phyloP scores from a whole-genome alignment of 2,329 filamentous ascomycete species.

The Rutstroemia sydowiana region DNA sequence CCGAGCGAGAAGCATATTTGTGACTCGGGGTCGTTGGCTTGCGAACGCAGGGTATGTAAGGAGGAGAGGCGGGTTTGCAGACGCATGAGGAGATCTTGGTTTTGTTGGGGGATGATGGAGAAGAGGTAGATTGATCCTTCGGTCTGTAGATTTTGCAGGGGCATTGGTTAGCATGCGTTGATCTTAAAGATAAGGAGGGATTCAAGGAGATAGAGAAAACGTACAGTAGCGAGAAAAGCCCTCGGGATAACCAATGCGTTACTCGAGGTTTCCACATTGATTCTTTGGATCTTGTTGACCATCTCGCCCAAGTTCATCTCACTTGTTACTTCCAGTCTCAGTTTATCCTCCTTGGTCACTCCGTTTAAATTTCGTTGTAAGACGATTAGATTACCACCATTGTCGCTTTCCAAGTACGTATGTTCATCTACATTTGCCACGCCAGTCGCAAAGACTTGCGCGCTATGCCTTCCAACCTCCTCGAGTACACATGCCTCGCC shows the following conservation, averaged over 20 bases:
- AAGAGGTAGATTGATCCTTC: conserved; percentile 91
- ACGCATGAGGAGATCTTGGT: conserved; percentile 73
- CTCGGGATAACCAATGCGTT: conserved; percentile 67
- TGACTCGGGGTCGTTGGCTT: not conserved
- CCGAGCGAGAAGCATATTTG: conserved; percentile 60
- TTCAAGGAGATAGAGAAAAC: conserved; percentile 27
- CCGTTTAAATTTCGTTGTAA: conserved; percentile 67
- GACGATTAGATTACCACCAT: conserved; percentile 79
- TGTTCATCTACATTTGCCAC: conserved; percentile 65
- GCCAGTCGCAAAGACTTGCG: conserved; percentile 75
- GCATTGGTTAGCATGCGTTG: conserved; percentile 19
- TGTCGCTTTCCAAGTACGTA: conserved; percentile 76
- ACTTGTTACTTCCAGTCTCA: conserved; percentile 63
- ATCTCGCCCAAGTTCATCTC: conserved; percentile 87
- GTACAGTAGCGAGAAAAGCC: conserved; percentile 84
- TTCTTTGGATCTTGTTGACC: conserved; percentile 77
- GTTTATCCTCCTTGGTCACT: conserved; percentile 66
- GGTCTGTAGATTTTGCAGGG: conserved; percentile 56
- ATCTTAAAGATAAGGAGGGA: not conserved
- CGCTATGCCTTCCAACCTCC: conserved; percentile 73
- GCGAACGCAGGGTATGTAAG: not conserved
- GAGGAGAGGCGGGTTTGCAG: conserved; percentile 68
- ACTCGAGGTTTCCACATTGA: conserved; percentile 58
- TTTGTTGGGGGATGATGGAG: conserved; percentile 63
- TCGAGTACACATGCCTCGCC: conserved; percentile 55